A percentile compares a stretch with the other conserved stretches of the same genome.
Evolutionary conservation across 2,329 filamentous ascomycete species (phyloP).

Genomic region (Ophiostoma australiae): DNA sequence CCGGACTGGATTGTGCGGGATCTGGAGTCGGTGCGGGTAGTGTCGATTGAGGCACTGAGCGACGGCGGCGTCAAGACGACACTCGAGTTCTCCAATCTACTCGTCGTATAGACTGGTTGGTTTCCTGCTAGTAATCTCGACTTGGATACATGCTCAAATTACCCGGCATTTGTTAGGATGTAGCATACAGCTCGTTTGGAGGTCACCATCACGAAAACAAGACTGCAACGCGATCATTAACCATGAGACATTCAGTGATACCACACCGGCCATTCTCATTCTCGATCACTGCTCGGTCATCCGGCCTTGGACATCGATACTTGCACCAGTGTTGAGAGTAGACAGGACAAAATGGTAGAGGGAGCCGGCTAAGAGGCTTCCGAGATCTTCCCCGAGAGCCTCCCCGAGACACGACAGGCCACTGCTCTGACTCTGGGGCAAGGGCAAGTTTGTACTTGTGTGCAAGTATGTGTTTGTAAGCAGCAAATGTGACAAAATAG

Average conservation of each 20-base stretch:
- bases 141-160: not conserved
- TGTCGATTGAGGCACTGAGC: conserved; percentile 51
- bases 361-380: not conserved
- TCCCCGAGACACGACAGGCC: not conserved
- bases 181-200: not conserved
- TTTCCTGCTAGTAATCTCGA: not conserved
- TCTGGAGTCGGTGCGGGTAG: conserved; percentile 65
- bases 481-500: not conserved
- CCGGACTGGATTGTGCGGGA: conserved; percentile 86
- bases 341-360: too few species aligned
- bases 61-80: conserved; percentile 40
- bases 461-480: not conserved
- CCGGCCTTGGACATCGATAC: not conserved
- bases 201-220: not conserved
- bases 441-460: not conserved
- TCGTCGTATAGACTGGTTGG: conserved; percentile 21
- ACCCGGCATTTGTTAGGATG: too few species aligned
- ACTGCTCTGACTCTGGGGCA: not conserved
- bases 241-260: not conserved
- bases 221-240: not conserved
- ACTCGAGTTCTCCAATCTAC: conserved; percentile 62
- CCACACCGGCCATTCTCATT: too few species aligned
- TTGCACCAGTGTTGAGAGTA: too few species aligned
- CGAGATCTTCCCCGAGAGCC: not conserved
- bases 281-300: conserved; percentile 1